Evolutionary conservation across 371 early-diverging fungal species (phyloP).

Genomic region (Massospora cicadina): DNA sequence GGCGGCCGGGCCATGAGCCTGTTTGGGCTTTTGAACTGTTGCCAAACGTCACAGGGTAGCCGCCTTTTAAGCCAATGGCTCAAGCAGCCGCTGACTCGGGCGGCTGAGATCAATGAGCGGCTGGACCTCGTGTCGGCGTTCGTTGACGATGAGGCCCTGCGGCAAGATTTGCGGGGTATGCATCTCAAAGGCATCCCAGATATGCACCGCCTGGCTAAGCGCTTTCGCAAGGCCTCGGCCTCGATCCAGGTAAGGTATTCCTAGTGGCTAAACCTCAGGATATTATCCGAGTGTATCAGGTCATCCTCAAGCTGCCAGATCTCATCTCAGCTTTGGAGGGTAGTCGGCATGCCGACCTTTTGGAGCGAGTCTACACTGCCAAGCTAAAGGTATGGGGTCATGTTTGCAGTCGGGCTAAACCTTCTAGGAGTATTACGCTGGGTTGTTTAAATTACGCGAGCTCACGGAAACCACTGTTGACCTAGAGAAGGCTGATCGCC

Average conservation of each 20-base stretch:
- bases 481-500: slow-evolving; percentile 62
- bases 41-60: slow-evolving; percentile 80
- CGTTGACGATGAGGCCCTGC: slow-evolving; percentile 39
- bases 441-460: slow-evolving; percentile 42
- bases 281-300: slow-evolving; percentile 79
- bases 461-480: slow-evolving; percentile 84
- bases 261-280: slow-evolving; percentile 27
- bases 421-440: slow-evolving; percentile 24
- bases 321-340: slow-evolving; percentile 35
- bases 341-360: slow-evolving; percentile 22
- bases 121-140: slow-evolving; percentile 66
- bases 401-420: neutral
- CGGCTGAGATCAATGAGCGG: slow-evolving; percentile 40
- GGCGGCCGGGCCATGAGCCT: slow-evolving; percentile 43
- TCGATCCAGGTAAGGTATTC: slow-evolving; percentile 31
- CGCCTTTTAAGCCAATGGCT: slow-evolving; percentile 82
- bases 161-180: slow-evolving; percentile 44
- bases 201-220: slow-evolving; percentile 63
- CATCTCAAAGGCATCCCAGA: slow-evolving; percentile 55
- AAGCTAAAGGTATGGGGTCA: slow-evolving; percentile 20
- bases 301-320: slow-evolving; percentile 51
- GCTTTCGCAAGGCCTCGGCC: slow-evolving; percentile 64
- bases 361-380: slow-evolving; percentile 26
- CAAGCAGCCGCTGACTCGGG: slow-evolving; percentile 74
- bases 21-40: slow-evolving; percentile 73